Percentiles rank a stretch among this genome's conserved stretches.
phyloP scores from a whole-genome alignment of 2,329 filamentous ascomycete genomes.

The Cordyceps javanica region DNA sequence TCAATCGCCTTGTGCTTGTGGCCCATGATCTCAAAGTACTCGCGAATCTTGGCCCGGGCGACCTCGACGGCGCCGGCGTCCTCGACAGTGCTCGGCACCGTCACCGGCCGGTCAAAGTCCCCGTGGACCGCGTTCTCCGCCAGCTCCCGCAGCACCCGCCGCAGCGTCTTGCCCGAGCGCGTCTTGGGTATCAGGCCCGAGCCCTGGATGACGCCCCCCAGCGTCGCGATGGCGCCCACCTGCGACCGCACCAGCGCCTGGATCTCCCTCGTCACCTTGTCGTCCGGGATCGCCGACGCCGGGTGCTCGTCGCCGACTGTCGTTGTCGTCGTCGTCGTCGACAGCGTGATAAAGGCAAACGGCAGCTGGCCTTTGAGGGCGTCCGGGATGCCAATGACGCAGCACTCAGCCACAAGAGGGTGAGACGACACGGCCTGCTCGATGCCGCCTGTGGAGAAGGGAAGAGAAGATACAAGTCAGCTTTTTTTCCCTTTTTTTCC shows the following conservation, averaged over 20 bases:
- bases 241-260: slow-evolving; percentile 68
- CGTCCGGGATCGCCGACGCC: slow-evolving; percentile 42
- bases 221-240: slow-evolving; percentile 78
- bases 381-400: slow-evolving; percentile 82
- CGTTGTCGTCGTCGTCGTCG: slow-evolving; percentile 25
- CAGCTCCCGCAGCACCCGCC: slow-evolving; percentile 74
- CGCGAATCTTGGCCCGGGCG: slow-evolving; percentile 62
- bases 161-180: slow-evolving; percentile 81
- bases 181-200: slow-evolving; percentile 88
- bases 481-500: not conserved
- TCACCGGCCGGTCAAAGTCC: slow-evolving; percentile 65
- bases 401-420: slow-evolving; percentile 72
- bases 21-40: slow-evolving; percentile 62
- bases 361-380: slow-evolving; percentile 83
- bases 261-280: slow-evolving; percentile 50
- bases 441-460: slow-evolving; percentile 57
- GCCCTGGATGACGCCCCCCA: slow-evolving; percentile 81
- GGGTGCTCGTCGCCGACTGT: too few species aligned
- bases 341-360: slow-evolving; percentile 73
- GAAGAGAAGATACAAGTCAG: too few species aligned
- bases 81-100: slow-evolving; percentile 79
- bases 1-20: slow-evolving; percentile 38
- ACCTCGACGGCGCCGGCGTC: slow-evolving; percentile 69
- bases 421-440: slow-evolving; percentile 87
- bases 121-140: slow-evolving; percentile 74